Evolutionary conservation across 768 basidiomycete species (phyloP), one percentile per base, ranked within the genome.

Genomic region (Psilocybe subaeruginosa): DNA sequence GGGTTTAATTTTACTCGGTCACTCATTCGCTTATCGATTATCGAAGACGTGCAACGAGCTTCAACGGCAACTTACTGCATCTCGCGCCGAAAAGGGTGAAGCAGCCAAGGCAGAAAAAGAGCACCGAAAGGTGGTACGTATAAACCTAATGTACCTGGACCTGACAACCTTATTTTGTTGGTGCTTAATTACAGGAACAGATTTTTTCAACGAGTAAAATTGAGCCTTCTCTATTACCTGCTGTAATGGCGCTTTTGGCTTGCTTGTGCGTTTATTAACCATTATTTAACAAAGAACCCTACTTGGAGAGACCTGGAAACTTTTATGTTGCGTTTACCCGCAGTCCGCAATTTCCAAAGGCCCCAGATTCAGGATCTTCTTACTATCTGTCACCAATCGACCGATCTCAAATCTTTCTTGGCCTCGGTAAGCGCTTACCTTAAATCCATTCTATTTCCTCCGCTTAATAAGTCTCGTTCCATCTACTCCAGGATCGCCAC

Each of bases 331-430:
- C 14, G 33, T 5, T 27, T 62, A 19, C 45, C 53, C 2, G 30
- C 48, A 30, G 9, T 31, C 31, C 5, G 6, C 14, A 23, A 51
- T 5, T 2, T 17, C 16, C 2, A 39, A 50, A 19, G 4, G 33
- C 33, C 12, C 17, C 7, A 19, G 19, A 27, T 2, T 12, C 19
- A 12, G 3, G 1, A 41, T 0, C 30, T 62, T 27, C 50, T n/a
- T 4, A 54, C 63, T n/a, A 30, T 64, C 7, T 53, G 39, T 37
- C 54, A 52, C 23, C n/a, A n/a, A 35, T 54, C 31, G 3, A 23
- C 53, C 8, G 54, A 64, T 23, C 35, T 64, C 3, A 46, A 52
- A 14, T 11, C 54, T 4, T 57, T 52, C 17, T 19, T 64, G 11
- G 37, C 56, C 1, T 17, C 52, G 11, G 62, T 63, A 27, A 27